phyloP scores from a whole-genome alignment of 345 rosid genomes.

The Salix suchowensis region DNA sequence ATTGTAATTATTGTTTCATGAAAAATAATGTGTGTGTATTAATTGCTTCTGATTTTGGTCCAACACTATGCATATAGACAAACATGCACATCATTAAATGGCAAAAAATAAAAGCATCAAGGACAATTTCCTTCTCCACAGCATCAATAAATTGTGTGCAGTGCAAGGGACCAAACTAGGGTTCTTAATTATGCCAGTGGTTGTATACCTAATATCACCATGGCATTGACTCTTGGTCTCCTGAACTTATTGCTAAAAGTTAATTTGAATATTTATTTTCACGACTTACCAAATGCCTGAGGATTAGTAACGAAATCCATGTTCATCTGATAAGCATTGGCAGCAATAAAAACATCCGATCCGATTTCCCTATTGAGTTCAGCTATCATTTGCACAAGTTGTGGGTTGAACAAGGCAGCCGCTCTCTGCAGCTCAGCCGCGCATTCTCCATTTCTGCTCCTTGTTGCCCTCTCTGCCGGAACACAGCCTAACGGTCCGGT shows the following conservation, averaged over 20 bases:
- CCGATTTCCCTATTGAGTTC: constrained; percentile 53
- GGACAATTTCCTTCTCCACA: not conserved
- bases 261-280: not conserved
- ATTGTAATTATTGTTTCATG: not conserved
- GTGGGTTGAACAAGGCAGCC: constrained; percentile 57
- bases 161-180: not conserved
- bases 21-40: too few relatives aligned
- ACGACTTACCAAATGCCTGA: constrained; percentile 48
- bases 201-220: not conserved
- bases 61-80: too few relatives aligned
- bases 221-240: not conserved
- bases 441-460: constrained; percentile 58
- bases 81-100: not conserved
- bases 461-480: constrained; percentile 59
- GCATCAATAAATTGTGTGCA: constrained; percentile 2
- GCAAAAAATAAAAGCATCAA: not conserved
- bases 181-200: not conserved
- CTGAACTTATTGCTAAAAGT: not conserved
- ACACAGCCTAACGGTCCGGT: constrained; percentile 85
- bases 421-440: constrained; percentile 51
- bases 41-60: too few relatives aligned
- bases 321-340: constrained; percentile 48
- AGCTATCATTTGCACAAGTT: constrained; percentile 46
- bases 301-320: constrained; percentile 58
- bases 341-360: constrained; percentile 46